Evolutionary conservation across 148 eudicot species (phyloP), one percentile per base, ranked within the genome.

Genomic region (Camellia sinensis): DNA sequence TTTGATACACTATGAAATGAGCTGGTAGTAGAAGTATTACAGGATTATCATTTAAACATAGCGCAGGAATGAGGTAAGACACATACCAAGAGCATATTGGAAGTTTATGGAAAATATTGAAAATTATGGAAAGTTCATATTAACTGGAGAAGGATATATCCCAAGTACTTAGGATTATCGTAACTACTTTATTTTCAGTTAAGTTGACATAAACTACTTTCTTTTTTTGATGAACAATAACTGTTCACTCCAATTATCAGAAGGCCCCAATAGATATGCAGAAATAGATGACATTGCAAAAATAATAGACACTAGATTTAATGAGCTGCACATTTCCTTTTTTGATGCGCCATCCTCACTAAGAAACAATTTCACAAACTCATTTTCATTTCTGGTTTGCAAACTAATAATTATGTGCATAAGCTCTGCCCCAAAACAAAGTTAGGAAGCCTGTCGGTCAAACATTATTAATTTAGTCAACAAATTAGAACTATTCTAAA

Each of bases 401-500:
- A 69, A 70, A 45, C 21, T 70, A 19, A 43, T 70, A 19, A 43
- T 3, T 60, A 56, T 14, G 44, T 5, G 12, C 64, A 29, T 6
- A 53, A 67, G 74, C 71, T 84, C 21, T 57, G 69, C 53, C 71
- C 77, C 67, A 15, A 78, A 80, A 80, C 80, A 77, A 83, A 63
- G 13, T 70, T 41, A n/a, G 81, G 78, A 72, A 77, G 79, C 79
- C 76, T 73, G 69, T 53, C 81, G 77, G 69, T 53, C 81, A 80
- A 73, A 76, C 67, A 44, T 67, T 54, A 66, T 5, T 44, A 77
- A 74, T n/a, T 17, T 7, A 73, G 46, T 73, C 64, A 73, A 73
- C 19, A 54, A 73, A 73, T 40, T 7, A 3, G 12, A 56, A 22
- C 9, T 73, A 14, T 18, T 37, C 9, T 56, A 37, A 73, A 73